phyloP scores from a whole-genome alignment of 768 basidiomycete genomes.

The Leccinum sublutescens region DNA sequence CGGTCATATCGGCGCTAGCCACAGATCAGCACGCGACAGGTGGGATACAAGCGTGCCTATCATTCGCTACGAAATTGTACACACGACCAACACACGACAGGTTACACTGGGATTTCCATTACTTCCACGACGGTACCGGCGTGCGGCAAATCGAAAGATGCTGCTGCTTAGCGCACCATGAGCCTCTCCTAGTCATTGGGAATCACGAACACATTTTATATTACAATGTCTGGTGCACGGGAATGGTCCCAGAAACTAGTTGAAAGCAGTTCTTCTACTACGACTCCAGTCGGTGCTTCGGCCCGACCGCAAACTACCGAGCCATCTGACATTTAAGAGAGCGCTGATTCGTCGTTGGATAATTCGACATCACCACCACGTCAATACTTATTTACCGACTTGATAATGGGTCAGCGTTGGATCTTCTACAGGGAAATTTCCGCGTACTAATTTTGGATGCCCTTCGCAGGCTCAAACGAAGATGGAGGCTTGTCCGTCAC shows the following conservation, averaged over 20 bases:
- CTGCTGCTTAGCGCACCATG: not conserved
- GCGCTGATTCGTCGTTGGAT: not conserved
- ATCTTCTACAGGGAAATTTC: not conserved
- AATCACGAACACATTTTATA: not conserved
- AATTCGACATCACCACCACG: not conserved
- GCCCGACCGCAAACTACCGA: not conserved
- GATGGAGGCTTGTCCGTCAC: conserved; percentile 28
- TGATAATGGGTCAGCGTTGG: conserved; percentile 16
- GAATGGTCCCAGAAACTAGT: not conserved
- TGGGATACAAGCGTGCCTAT: not conserved
- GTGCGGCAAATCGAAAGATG: not conserved
- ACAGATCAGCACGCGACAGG: not conserved
- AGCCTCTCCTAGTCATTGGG: not conserved
- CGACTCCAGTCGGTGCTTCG: not conserved
- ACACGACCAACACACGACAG: not conserved
- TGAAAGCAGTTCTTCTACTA: not conserved
- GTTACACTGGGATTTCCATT: not conserved
- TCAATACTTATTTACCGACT: not conserved
- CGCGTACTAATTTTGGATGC: conserved; percentile 1
- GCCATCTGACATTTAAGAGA: not conserved
- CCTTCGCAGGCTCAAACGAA: conserved; percentile 4
- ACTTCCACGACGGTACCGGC: not conserved
- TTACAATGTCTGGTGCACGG: not conserved
- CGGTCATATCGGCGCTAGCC: not conserved
- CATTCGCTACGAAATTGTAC: not conserved